A percentile compares a stretch with the other conserved stretches of the same genome.
Conservation (phyloP, 805 yeast genomes). For the Candida khao-thaluensis region DNA sequence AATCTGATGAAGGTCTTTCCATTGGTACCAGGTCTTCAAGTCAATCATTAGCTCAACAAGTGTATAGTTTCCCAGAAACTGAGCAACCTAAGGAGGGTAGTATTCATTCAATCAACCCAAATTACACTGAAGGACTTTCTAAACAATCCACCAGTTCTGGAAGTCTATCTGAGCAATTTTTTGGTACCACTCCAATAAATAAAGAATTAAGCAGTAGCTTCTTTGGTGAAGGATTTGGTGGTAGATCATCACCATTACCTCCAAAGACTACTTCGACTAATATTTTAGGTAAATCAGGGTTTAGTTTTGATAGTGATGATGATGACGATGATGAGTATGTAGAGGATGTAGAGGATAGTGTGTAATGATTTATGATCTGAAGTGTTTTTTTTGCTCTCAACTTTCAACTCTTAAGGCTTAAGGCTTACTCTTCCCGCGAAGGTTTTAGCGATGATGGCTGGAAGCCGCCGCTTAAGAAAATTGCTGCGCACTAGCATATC, state of each 20-base stretch:
- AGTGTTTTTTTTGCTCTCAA: too few relatives aligned
- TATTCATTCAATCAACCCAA: slow-evolving; percentile 31
- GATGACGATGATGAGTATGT: slow-evolving; percentile 21
- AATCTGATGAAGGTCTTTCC: slow-evolving; percentile 36
- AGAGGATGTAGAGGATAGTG: slow-evolving; percentile 17
- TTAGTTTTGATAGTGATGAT: slow-evolving; percentile 31
- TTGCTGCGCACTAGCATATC: too few relatives aligned
- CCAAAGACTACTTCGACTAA: slow-evolving; percentile 43
- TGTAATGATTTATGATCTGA: slow-evolving; percentile 3
- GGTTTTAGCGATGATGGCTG: too few relatives aligned
- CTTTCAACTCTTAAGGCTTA: too few relatives aligned
- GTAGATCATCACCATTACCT: slow-evolving; percentile 41
- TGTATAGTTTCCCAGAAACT: slow-evolving; percentile 24
- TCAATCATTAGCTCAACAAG: slow-evolving; percentile 44
- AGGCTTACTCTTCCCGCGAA: too few relatives aligned
- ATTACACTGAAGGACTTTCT: slow-evolving; percentile 34
- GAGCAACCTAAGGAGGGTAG: slow-evolving; percentile 15
- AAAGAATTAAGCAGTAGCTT: slow-evolving; percentile 11
- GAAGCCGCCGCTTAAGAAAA: too few relatives aligned
- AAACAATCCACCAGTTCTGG: slow-evolving; percentile 43
- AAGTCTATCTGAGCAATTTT: slow-evolving; percentile 39
- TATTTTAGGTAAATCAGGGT: slow-evolving; percentile 24
- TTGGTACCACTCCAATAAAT: slow-evolving; percentile 23
- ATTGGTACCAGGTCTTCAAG: slow-evolving; percentile 40
- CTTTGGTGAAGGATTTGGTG: slow-evolving; percentile 8